Base-by-base conservation (phyloP, 2,329 filamentous ascomycete species). In the Neoarthrinium moseri region DNA sequence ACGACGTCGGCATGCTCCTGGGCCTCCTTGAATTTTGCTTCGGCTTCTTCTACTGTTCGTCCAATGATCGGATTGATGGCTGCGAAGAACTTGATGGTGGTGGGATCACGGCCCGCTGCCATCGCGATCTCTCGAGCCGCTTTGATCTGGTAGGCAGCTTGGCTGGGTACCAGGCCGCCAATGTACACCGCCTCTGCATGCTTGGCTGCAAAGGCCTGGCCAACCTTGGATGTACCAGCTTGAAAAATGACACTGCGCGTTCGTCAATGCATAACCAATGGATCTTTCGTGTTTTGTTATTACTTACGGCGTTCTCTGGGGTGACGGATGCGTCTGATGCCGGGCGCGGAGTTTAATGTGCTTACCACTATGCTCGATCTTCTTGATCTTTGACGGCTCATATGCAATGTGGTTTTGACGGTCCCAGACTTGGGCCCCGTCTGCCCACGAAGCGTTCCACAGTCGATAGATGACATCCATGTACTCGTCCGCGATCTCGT, bases 331-430 rank as follows among this genome's bases (percentile, higher is more conserved):
- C 57, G 75, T 79, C 51, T 84, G 72, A 50, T 86, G 79, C 11
- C 79, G 78, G 0, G 81, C 80, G 0, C 78, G 77, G 0, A 84
- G 75, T 1, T 63, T 70, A 61, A 77, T 84, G 60, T 81, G 77
- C 55, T 81, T 79, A 3, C 81, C 81, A 1, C 70, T 59, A 56
- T 86, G 83, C 54, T 84, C 76, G 58, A 87, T 86, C 49, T 80
- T 66, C 6, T 81, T 71, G 4, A 87, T 79, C 38, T 41, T 41
- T n/a, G 45, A 39, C 1, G 66, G 63, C 26, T 66, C 57, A 2
- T 61, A 64, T 26, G 69, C 70, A 1, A 56, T 58, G 17, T 34
- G 51, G 7, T 47, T 52, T 4, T 54, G 47, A 4, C 48, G 50
- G 45, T 61, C 56, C 10, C 33, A 30, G 8, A 54, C 35, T 5